phyloP scores from a whole-genome alignment of 1,284 basidiomycete genomes.

The Ceratorhiza oryzae-sativae region DNA sequence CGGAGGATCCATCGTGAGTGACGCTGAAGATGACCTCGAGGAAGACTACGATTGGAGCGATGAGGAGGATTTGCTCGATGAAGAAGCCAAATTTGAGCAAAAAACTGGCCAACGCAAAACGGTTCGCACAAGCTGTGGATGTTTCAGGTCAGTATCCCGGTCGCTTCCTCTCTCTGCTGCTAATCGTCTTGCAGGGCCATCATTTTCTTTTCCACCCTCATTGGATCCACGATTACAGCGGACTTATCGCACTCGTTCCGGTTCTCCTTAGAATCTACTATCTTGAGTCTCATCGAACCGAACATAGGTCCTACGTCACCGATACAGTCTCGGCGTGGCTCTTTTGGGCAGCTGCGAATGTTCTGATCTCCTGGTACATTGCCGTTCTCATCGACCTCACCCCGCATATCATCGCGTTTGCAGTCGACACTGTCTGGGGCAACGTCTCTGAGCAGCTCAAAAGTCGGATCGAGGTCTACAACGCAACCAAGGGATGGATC shows the following conservation, averaged over 20 bases:
- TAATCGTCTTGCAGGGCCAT: constrained; percentile 56
- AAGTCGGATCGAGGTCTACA: constrained; percentile 69
- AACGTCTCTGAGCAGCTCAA: constrained; percentile 74
- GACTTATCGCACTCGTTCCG: constrained; percentile 64
- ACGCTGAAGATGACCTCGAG: constrained; percentile 58
- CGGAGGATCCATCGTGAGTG: constrained; percentile 59
- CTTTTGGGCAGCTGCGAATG: constrained; percentile 77
- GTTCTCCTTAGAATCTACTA: constrained; percentile 71
- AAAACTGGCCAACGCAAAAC: constrained; percentile 60
- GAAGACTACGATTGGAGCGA: constrained; percentile 72
- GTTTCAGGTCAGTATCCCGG: constrained; percentile 58
- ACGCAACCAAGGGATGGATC: constrained; percentile 66
- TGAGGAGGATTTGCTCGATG: constrained; percentile 73
- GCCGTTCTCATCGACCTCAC: constrained; percentile 72
- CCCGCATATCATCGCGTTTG: constrained; percentile 58
- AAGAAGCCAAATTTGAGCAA: constrained; percentile 69
- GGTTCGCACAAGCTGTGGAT: constrained; percentile 59
- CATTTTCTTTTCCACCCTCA: constrained; percentile 69
- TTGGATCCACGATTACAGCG: constrained; percentile 73
- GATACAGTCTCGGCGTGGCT: constrained; percentile 78
- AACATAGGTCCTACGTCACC: constrained; percentile 64
- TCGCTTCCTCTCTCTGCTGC: constrained; percentile 7
- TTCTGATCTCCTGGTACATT: constrained; percentile 76
- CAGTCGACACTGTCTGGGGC: constrained; percentile 70
- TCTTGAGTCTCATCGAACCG: constrained; percentile 63